Evolutionary conservation across 805 yeast species (phyloP).

Genomic region (Huiozyma naganishii): DNA sequence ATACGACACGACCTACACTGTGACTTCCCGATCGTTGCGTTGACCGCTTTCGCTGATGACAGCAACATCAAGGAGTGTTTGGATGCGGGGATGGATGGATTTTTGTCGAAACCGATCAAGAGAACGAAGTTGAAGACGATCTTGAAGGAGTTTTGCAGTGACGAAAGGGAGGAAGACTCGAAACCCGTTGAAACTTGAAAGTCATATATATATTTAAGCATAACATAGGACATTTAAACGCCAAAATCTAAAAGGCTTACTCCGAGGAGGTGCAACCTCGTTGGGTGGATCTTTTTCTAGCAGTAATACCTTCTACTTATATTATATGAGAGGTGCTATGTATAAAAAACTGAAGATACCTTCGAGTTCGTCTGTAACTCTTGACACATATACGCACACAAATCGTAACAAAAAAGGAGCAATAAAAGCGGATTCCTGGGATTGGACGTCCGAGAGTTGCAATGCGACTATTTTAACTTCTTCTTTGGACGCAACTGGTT

Average conservation of each 20-base stretch:
- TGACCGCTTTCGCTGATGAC: constrained; percentile 93
- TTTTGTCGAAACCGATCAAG: constrained; percentile 78
- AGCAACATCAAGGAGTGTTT: constrained; percentile 78
- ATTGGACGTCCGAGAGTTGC: too few species aligned
- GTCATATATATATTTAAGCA: background rate
- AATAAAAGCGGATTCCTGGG: too few species aligned
- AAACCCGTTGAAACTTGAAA: background rate
- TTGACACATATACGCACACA: background rate
- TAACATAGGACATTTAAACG: background rate
- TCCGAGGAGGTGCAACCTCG: background rate
- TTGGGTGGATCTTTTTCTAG: too few species aligned
- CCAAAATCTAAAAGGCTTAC: background rate
- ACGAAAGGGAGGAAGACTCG: background rate
- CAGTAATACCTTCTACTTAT: too few species aligned
- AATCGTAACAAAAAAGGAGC: too few species aligned
- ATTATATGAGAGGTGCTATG: too few species aligned
- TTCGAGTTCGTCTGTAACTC: too few species aligned
- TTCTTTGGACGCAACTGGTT: constrained; percentile 99
- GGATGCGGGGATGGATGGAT: constrained; percentile 87
- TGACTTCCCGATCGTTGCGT: constrained; percentile 74
- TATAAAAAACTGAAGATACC: too few species aligned
- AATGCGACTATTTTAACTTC: constrained; percentile 77
- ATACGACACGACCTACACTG: constrained; percentile 56
- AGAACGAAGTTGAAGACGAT: constrained; percentile 56
- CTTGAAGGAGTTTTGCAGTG: constrained; percentile 26